Conservation (phyloP, 139 green algal species). For the Chlorella sp. region DNA sequence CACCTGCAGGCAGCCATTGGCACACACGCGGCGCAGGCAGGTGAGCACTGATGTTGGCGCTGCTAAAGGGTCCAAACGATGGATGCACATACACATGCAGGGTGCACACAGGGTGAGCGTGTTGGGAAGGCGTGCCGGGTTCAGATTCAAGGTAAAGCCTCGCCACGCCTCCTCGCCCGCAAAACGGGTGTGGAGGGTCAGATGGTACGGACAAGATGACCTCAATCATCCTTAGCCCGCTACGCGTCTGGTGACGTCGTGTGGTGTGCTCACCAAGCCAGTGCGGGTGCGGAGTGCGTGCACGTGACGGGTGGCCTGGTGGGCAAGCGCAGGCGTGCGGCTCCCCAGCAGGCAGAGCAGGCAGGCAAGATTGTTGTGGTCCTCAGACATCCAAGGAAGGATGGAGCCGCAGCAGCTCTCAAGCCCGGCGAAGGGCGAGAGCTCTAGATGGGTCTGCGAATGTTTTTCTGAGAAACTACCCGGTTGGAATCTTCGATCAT, state of each 20-base stretch:
- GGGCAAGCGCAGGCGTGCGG: too few relatives aligned
- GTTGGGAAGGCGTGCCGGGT: not conserved
- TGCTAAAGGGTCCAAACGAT: not conserved
- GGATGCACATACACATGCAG: not conserved
- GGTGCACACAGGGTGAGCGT: not conserved
- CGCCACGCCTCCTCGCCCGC: too few relatives aligned
- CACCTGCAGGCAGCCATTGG: conserved; percentile 49
- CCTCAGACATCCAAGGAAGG: conserved; percentile 70
- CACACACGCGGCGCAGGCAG: not conserved
- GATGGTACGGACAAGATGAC: not conserved
- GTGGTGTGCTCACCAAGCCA: too few relatives aligned
- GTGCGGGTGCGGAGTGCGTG: too few relatives aligned
- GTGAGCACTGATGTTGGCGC: not conserved
- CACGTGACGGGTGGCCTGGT: too few relatives aligned
- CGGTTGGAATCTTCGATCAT: conserved; percentile 46
- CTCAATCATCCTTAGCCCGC: too few relatives aligned
- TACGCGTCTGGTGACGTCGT: too few relatives aligned
- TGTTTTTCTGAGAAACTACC: conserved; percentile 55
- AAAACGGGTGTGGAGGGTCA: too few relatives aligned
- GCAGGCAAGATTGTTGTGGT: too few relatives aligned
- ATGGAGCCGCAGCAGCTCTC: conserved; percentile 60
- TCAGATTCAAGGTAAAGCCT: too few relatives aligned
- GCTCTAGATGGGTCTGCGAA: conserved; percentile 63
- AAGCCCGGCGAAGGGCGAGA: conserved; percentile 62
- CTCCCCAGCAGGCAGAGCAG: too few relatives aligned